phyloP scores from a whole-genome alignment of 208 protist genomes.

The Leishmania arabica region DNA sequence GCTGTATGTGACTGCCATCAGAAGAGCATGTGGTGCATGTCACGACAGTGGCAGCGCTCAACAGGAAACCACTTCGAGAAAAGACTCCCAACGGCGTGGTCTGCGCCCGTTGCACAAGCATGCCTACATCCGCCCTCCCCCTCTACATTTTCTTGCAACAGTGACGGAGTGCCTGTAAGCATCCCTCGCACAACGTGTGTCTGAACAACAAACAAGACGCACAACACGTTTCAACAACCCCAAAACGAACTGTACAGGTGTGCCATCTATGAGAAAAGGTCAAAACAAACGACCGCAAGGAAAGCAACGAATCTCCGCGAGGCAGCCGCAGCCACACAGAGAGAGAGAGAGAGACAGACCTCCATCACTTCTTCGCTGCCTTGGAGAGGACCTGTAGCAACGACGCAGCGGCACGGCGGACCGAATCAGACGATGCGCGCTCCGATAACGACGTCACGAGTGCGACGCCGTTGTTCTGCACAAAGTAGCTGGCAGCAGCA shows the following conservation, averaged over 20 bases:
- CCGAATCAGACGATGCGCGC: conserved; percentile 62
- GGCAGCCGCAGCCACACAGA: too few relatives aligned
- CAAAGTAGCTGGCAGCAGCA: conserved; percentile 49
- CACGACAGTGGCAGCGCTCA: background rate
- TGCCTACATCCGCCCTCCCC: background rate
- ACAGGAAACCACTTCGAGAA: background rate
- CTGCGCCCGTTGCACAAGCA: background rate
- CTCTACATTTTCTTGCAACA: background rate
- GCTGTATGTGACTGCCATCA: background rate
- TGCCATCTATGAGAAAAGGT: conserved; percentile 4
- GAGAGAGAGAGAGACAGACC: too few relatives aligned
- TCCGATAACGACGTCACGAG: conserved; percentile 62
- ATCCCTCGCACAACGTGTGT: background rate
- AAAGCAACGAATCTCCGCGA: background rate
- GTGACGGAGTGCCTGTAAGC: background rate
- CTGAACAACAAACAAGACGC: background rate
- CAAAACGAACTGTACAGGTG: background rate
- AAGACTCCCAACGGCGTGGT: background rate
- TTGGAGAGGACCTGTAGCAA: conserved; percentile 67
- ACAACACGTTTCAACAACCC: background rate
- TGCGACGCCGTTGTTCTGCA: conserved; percentile 46
- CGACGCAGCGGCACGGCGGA: conserved; percentile 58
- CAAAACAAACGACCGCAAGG: background rate
- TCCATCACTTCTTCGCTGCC: conserved; percentile 19
- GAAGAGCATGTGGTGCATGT: background rate